Evolutionary conservation across 176 grass and related monocot species (phyloP).

Genomic region (Aegilops speltoides): DNA sequence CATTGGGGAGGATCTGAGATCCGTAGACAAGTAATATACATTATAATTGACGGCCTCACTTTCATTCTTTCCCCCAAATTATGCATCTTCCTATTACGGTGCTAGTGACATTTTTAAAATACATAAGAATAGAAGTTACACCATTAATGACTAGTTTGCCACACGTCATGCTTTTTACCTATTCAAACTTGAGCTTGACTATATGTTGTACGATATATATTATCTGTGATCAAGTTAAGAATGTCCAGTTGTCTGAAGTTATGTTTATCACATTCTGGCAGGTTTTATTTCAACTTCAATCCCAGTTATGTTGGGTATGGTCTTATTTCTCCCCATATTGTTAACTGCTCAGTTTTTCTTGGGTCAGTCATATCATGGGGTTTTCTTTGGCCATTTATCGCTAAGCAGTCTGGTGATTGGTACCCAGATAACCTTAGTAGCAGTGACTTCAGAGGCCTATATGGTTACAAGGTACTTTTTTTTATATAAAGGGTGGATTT

Average conservation of each 20-base stretch:
- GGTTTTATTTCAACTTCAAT: slow-evolving; percentile 54
- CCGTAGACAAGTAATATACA: neutral
- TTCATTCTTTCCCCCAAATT: neutral
- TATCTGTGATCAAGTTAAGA: neutral
- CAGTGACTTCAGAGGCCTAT: slow-evolving; percentile 51
- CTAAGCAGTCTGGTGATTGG: slow-evolving; percentile 39
- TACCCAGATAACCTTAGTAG: slow-evolving; percentile 50
- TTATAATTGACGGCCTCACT: neutral
- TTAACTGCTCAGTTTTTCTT: slow-evolving; percentile 53
- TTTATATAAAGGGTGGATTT: too few relatives aligned
- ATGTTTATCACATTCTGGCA: neutral
- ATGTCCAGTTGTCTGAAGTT: neutral
- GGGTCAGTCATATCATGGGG: slow-evolving; percentile 49
- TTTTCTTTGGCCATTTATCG: slow-evolving; percentile 54
- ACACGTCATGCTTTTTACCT: neutral
- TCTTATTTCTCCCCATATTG: slow-evolving; percentile 50
- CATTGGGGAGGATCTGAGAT: neutral
- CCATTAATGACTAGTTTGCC: neutral
- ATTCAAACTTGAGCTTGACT: slow-evolving; percentile 1
- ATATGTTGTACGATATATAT: neutral
- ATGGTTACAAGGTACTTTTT: slow-evolving; percentile 44
- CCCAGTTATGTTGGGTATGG: slow-evolving; percentile 61
- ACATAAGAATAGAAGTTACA: slow-evolving; percentile 13
- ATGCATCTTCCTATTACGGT: neutral
- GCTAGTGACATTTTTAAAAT: neutral